Evolutionary conservation across 805 yeast genomes (phyloP), one percentile per base, ranked within the genome.

Genomic region (Candida taoyuanica): DNA sequence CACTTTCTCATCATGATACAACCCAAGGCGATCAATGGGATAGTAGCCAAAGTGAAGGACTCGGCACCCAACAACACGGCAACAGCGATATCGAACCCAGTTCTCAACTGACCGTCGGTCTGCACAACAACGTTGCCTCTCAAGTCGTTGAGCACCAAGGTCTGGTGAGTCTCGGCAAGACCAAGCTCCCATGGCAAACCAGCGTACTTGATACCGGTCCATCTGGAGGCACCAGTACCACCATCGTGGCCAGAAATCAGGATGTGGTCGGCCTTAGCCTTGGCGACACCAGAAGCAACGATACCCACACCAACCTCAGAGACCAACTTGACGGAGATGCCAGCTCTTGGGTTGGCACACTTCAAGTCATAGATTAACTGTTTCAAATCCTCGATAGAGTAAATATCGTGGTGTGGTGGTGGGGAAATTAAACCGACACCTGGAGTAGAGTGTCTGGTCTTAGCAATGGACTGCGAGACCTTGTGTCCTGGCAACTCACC

Each of bases 101-200:
- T 91, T 66, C 95, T 85, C 52, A 91, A 67, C 70, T 91, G 98
- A 62, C 98, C 98, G 63, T 91, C 98, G n/a, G 98, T 88, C 69
- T 91, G 98, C 43, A 91, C 88, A 43, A 85, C 75, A 44, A 91
- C 96, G 57, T 96, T 78, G 33, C 97, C 96, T 73, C 98, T 80
- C 64, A 91, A 74, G 60, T 93, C 98, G 63, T 91, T 91, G 63
- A 91, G 73, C 5, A 91, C 98, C 56, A 91, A 72, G 19, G 98
- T 93, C 71, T 91, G 98, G 60, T 91, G 98, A 16, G 98, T 84
- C 70, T 91, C 98, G 42, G 98, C 98, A 47, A 91, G 74, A 59
- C 98, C 98, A 53, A 91, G 75, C 65, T 91, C 98, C 98, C 98
- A 91, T 34, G 98, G 98, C 50, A 91, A 74, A 65, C 98, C 98